Base-by-base conservation (phyloP, 83 land plant species). In the Picea engelmannii region DNA sequence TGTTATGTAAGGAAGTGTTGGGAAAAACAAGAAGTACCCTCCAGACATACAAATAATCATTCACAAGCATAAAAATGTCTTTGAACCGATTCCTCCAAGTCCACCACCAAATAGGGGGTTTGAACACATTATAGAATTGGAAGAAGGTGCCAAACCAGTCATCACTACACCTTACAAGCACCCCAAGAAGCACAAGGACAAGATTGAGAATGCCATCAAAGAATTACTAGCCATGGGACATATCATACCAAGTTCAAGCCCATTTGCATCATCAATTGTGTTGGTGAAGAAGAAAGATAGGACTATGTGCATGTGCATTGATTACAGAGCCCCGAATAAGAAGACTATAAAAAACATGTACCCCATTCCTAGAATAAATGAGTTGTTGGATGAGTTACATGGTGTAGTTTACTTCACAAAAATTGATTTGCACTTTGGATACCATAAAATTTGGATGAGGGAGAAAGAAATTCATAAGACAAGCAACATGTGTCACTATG, bases 221-320 rank as follows among this genome's bases (percentile, higher is more conserved):
- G n/a, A 40, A 15, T 7, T 70, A 2, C 31, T 69, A 38, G 6
- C 31, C 15, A 4, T 40, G 10, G 82, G 78, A n/a, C 71, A 61
- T 2, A 84, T 80, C 23, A 62, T 21, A n/a, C 11, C 12, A 2
- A 85, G 40, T 63, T 67, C 55, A 11, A 62, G 69, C 44, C 84
- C 78, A 4, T 86, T 73, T 65, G 80, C 82, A 6, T 17, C 64
- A 4, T 82, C 64, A 0, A 63, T 75, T 0, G 23, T 83, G 23
- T 25, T 86, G 23, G 82, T 80, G 55, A 49, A 58, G 38, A 83
- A 86, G 74, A 83, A 83, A 35, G 85, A 86, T 44, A 31, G 44
- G 5, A 55, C n/a, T n/a, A 78, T 63, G 67, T 1, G 76, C 2
- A 38, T 82, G 11, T 85, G 85, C 42, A 66, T 83, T 0, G 74